Percentiles rank a stretch among this genome's conserved stretches.
Evolutionary conservation across 164 flowering plant genomes (phyloP).

Genomic region (Vitis amurensis): DNA sequence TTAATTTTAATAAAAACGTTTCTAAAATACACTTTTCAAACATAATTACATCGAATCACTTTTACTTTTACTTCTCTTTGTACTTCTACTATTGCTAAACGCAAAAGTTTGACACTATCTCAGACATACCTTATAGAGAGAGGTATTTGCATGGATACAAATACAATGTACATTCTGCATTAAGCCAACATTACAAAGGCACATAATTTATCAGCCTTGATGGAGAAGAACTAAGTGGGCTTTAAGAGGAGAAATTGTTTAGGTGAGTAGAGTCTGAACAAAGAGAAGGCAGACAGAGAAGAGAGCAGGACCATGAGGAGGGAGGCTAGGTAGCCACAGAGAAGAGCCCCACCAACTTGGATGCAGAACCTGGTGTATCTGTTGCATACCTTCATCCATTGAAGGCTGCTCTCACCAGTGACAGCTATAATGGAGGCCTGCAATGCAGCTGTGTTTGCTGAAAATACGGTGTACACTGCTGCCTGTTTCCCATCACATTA

Average conservation of each 20-base stretch:
- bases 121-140: too few relatives aligned
- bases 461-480: constrained; percentile 47
- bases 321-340: constrained; percentile 37
- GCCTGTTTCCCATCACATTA: constrained; percentile 28
- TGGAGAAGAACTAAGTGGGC: background rate
- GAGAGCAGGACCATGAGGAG: constrained; percentile 40
- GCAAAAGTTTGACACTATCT: too few relatives aligned
- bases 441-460: constrained; percentile 37
- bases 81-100: too few relatives aligned
- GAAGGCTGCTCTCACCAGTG: constrained; percentile 41
- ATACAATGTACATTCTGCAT: constrained; percentile 2
- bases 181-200: background rate
- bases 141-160: too few relatives aligned
- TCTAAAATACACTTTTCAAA: too few relatives aligned
- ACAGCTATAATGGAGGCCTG: constrained; percentile 48
- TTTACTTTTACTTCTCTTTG: too few relatives aligned
- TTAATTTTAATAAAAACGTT: too few relatives aligned
- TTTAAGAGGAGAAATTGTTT: constrained; percentile 43
- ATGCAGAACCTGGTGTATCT: constrained; percentile 64
- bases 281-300: constrained; percentile 52
- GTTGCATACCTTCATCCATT: constrained; percentile 79
- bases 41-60: too few relatives aligned
- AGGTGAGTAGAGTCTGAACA: constrained; percentile 69
- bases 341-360: constrained; percentile 58
- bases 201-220: too few relatives aligned